Base-by-base conservation (phyloP, 164 flowering plant species). In the Protea cynaroides region DNA sequence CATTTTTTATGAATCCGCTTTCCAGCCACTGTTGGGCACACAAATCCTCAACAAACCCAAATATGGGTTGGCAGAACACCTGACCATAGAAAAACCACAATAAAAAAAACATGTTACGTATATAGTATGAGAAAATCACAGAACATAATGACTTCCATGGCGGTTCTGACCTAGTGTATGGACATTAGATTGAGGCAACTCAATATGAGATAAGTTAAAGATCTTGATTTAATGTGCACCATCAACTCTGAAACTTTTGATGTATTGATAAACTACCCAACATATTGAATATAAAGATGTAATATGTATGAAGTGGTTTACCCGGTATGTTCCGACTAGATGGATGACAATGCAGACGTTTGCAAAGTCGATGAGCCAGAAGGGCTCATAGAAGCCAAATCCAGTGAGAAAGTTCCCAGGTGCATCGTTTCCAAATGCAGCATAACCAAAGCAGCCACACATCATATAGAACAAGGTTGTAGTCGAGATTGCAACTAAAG, bases 331-430 rank as follows among this genome's bases (percentile, higher is more conserved):
- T 10, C 95, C 90, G 15, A 90, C 51, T 3, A 90, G 88, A 70
- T 90, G 95, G 53, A 86, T 43, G 12, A 70, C 84, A 34, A 90
- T 84, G 79, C 67, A 78, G 0, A 76, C 12, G 19, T 90, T 90
- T 15, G 85, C 97, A 0, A 82, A 19, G 66, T 85, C 92, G 22
- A 90, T 60, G 36, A 90, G 86, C 97, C 95, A 90, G 46, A 74
- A 88, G 23, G 97, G 94, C 19, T 88, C 92, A 23, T 74, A 88
- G 68, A 86, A 84, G 15, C 94, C 97, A 55, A 86, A 88, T 1
- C 95, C 95, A 1, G 95, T 86, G 8, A 90, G 72, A 65, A 90
- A 84, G 66, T 90, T 88, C 14, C 92, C 94, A 0, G 95, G 95
- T 1, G 97, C 88, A 8, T 78, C 25, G 65, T 84, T 83, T 1